Conservation (phyloP, 805 yeast species). For the Starmera dryadoides region DNA sequence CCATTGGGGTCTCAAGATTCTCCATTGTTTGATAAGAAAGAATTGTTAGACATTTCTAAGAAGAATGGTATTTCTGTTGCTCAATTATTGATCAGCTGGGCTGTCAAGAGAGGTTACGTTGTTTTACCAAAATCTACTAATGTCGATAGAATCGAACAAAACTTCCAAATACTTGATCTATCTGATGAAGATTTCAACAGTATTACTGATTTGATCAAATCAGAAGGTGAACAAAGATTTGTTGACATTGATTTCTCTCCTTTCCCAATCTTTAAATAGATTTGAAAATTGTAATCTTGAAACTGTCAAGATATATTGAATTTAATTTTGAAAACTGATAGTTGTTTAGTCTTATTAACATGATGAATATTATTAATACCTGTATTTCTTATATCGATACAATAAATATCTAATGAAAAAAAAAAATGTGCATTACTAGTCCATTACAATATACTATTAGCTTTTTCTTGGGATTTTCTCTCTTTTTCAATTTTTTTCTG, state of each 20-base stretch:
- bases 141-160: conserved; percentile 30
- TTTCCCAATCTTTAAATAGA: conserved; percentile 30
- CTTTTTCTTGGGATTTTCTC: conserved; percentile 3
- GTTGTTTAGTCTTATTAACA: too few relatives aligned
- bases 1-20: conserved; percentile 61
- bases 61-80: conserved; percentile 35
- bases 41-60: conserved; percentile 34
- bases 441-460: background rate
- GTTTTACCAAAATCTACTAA: conserved; percentile 43
- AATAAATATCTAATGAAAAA: too few relatives aligned
- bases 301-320: too few relatives aligned
- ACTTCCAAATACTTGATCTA: conserved; percentile 22
- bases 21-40: conserved; percentile 38
- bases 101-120: conserved; percentile 44
- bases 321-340: too few relatives aligned
- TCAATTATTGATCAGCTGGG: conserved; percentile 50
- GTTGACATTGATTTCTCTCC: conserved; percentile 16
- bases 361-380: too few relatives aligned
- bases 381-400: too few relatives aligned
- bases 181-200: conserved; percentile 25
- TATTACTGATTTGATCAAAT: conserved; percentile 18
- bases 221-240: conserved; percentile 21
- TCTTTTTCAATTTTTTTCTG: conserved; percentile 14
- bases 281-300: background rate
- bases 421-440: too few relatives aligned